phyloP scores from a whole-genome alignment of 306 rosid genomes.

The Bauhinia variegata region DNA sequence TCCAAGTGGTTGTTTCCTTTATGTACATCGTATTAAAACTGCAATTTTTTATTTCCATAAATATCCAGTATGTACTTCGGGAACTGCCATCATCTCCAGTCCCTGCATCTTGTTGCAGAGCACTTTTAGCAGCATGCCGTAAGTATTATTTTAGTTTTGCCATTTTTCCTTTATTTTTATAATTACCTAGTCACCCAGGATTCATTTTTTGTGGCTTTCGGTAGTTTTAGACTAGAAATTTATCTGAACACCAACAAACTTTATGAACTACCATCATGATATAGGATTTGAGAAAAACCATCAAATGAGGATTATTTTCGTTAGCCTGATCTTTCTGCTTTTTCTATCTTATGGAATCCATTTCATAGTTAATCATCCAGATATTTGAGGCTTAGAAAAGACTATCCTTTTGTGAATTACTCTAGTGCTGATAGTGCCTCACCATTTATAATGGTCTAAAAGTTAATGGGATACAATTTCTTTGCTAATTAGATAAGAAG shows the following conservation, averaged over 20 bases:
- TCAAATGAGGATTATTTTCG: constrained; percentile 6
- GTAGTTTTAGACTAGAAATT: background rate
- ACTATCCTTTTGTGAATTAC: background rate
- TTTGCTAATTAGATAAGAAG: background rate
- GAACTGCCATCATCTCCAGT: constrained; percentile 97
- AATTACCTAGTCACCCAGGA: background rate
- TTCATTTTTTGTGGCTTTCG: constrained; percentile 20
- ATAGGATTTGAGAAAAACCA: background rate
- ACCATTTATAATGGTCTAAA: background rate
- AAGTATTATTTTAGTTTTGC: constrained; percentile 49
- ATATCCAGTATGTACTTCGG: constrained; percentile 76
- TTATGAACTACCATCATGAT: constrained; percentile 7
- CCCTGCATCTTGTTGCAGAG: constrained; percentile 98
- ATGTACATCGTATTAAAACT: constrained; percentile 23
- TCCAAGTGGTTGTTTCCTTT: constrained; percentile 24
- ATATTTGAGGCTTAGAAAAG: background rate
- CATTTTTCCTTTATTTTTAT: constrained; percentile 8
- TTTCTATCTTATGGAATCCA: background rate
- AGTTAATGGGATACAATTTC: background rate
- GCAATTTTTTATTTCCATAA: constrained; percentile 26
- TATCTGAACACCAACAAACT: background rate
- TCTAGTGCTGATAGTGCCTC: background rate
- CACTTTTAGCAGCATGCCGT: constrained; percentile 86
- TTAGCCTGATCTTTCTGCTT: background rate
- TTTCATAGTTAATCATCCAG: background rate